Percentiles rank a stretch among this genome's conserved stretches.
phyloP scores from a whole-genome alignment of 2,329 filamentous ascomycete genomes.

The Dactylellina haptotyla region DNA sequence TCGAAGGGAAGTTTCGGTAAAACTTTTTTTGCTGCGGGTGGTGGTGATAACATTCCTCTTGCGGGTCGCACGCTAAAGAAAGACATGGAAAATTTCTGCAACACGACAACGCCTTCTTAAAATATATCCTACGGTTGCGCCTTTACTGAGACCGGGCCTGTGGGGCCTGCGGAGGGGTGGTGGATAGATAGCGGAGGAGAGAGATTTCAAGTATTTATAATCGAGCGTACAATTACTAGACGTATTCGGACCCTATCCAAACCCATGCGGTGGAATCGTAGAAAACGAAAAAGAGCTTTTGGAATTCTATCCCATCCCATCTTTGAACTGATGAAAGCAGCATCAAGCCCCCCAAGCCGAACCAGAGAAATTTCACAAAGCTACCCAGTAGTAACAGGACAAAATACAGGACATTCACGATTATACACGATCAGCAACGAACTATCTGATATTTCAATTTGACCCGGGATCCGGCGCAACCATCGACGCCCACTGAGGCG shows the following conservation, averaged over 20 bases:
- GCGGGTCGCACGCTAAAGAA: conserved; percentile 50
- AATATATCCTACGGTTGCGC: background rate
- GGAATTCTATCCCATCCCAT: conserved; percentile 41
- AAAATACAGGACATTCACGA: too few species aligned
- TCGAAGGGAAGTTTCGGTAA: conserved; percentile 42
- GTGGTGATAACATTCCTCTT: conserved; percentile 41
- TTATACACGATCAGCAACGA: too few species aligned
- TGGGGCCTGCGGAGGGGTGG: background rate
- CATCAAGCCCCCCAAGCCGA: conserved; percentile 12
- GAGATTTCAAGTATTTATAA: conserved; percentile 17
- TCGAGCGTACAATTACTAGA: background rate
- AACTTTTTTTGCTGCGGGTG: conserved; percentile 44
- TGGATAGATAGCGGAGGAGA: conserved; percentile 20
- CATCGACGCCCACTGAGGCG: conserved; percentile 47
- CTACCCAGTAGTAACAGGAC: background rate
- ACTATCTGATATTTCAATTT: conserved; percentile 29
- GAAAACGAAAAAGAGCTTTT: conserved; percentile 31
- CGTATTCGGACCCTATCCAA: background rate
- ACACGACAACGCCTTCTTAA: conserved; percentile 39
- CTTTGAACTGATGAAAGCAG: background rate
- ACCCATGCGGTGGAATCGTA: background rate
- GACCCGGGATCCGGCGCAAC: conserved; percentile 43
- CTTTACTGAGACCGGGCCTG: background rate
- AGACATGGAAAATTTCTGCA: conserved; percentile 54
- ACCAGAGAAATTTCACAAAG: background rate